phyloP scores from a whole-genome alignment of 1,284 basidiomycete genomes.

The Malassezia dermatis region DNA sequence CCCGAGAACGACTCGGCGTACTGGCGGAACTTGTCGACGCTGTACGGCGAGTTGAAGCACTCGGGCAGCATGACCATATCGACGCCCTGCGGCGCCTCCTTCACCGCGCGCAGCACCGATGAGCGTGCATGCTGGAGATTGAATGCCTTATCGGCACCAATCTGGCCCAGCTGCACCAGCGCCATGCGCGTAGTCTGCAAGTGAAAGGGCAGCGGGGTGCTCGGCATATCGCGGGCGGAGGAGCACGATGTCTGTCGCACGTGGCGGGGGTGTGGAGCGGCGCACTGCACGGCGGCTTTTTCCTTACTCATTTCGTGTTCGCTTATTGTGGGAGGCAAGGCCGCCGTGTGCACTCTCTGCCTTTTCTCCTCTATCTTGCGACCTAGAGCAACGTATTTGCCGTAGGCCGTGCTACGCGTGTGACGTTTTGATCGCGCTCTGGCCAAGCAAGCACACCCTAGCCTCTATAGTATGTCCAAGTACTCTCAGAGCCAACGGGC shows the following conservation, averaged over 20 bases:
- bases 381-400: conserved; percentile 12
- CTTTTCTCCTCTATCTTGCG: conserved; percentile 19
- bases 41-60: conserved; percentile 97
- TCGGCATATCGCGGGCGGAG: background rate
- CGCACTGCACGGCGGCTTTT: background rate
- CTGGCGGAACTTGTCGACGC: conserved; percentile 55
- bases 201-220: conserved; percentile 16
- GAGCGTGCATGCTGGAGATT: conserved; percentile 36
- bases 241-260: background rate
- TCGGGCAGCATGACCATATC: conserved; percentile 56
- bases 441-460: conserved; percentile 3
- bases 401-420: background rate
- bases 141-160: conserved; percentile 32
- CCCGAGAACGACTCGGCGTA: conserved; percentile 42
- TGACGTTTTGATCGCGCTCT: background rate
- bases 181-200: conserved; percentile 31
- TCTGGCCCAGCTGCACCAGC: conserved; percentile 40
- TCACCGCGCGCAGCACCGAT: conserved; percentile 13
- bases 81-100: conserved; percentile 17
- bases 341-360: background rate
- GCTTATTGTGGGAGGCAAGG: conserved; percentile 20
- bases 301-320: conserved; percentile 19
- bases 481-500: conserved; percentile 14
- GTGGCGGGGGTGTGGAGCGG: background rate
- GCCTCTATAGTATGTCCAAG: conserved; percentile 10